Conservation (phyloP, 495 filamentous ascomycete species). For the Podospora pseudoanserina region DNA sequence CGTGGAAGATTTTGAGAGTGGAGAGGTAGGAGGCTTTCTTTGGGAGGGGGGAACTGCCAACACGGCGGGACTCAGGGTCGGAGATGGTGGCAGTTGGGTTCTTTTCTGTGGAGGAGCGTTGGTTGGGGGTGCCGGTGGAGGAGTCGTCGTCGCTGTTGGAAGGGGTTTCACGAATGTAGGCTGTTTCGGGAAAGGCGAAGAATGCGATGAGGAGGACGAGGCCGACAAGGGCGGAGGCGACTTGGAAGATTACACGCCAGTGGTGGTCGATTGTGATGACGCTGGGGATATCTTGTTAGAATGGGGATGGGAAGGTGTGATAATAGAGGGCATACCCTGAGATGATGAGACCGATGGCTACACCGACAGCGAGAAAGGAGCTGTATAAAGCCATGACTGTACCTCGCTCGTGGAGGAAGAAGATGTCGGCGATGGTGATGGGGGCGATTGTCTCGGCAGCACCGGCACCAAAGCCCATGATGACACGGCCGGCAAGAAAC, state of each 20-base stretch:
- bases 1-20: constrained; percentile 37
- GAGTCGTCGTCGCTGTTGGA: neutral
- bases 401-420: constrained; percentile 58
- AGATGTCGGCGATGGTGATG: constrained; percentile 54
- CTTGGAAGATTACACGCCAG: constrained; percentile 53
- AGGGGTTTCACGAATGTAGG: constrained; percentile 31
- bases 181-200: constrained; percentile 55
- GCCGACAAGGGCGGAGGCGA: constrained; percentile 45
- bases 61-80: constrained; percentile 1
- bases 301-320: neutral
- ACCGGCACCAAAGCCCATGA: constrained; percentile 52
- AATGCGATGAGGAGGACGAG: constrained; percentile 42
- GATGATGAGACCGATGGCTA: constrained; percentile 46
- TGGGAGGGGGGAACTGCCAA: constrained; percentile 2
- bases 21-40: constrained; percentile 30
- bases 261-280: constrained; percentile 47
- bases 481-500: constrained; percentile 44
- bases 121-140: neutral
- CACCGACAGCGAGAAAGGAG: constrained; percentile 45
- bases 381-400: constrained; percentile 48
- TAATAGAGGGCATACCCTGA: constrained; percentile 30
- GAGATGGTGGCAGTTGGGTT: constrained; percentile 1
- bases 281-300: constrained; percentile 19
- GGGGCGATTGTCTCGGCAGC: constrained; percentile 51
- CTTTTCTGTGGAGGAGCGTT: constrained; percentile 8